These are phyloP conservation scores for Mortierella sp. DNA, from an alignment of 371 early-diverging fungal genomes.

Conservation along the genomic window DNA sequence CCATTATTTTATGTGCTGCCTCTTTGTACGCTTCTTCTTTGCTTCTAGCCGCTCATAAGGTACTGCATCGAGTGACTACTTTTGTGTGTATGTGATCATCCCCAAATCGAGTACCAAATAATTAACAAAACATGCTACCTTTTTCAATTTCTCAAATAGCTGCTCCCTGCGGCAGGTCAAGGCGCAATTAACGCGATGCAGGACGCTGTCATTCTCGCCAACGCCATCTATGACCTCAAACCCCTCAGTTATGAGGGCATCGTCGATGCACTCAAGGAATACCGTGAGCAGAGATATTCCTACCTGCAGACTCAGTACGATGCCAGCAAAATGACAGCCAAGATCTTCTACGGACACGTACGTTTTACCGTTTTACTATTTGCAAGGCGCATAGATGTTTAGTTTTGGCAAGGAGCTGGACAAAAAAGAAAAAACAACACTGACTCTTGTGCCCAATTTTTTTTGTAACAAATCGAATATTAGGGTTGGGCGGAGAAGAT, in stretches of 20 bases:
- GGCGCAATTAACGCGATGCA: slow-evolving; percentile 30
- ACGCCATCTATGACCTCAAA: slow-evolving; percentile 26
- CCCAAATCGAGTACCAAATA: no score
- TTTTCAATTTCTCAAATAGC: no score
- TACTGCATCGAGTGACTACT: background rate
- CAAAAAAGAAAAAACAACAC: no score
- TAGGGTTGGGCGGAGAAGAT: no score
- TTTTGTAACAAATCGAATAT: no score
- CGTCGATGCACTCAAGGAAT: slow-evolving; percentile 14
- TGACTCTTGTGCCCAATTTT: no score
- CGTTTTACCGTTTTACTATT: no score
- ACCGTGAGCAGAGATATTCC: slow-evolving; percentile 14
- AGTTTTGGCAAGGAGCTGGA: no score
- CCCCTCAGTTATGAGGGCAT: background rate
- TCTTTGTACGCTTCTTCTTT: background rate
- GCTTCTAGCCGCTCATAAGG: slow-evolving; percentile 21
- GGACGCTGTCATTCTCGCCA: slow-evolving; percentile 34
- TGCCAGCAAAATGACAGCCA: slow-evolving; percentile 8
- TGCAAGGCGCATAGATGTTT: no score
- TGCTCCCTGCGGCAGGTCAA: slow-evolving; percentile 23
- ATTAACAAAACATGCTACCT: no score
- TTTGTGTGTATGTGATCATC: no score
- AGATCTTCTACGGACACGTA: no score
- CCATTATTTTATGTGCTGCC: background rate
- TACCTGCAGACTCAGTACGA: slow-evolving; percentile 8